Percentiles rank a stretch among this genome's conserved stretches.
These are phyloP conservation scores for Pleurozium schreberi DNA, from an alignment of 225 moss, liverwort and hornwort genomes.

Conservation along the genomic window DNA sequence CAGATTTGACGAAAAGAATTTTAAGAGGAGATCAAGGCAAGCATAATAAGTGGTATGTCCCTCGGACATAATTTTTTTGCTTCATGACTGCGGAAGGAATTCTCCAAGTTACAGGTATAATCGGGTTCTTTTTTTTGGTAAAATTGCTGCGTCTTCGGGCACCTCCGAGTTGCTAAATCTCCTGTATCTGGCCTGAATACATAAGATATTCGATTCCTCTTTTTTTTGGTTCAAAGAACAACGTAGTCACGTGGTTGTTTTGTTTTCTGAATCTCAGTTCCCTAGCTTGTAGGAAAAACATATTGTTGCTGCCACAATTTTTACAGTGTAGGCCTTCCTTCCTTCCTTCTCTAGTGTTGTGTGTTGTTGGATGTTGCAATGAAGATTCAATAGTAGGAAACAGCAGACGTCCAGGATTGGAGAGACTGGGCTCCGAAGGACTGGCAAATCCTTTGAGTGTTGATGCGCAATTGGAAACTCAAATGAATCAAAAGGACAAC, in stretches of 20 bases:
- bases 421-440: not conserved
- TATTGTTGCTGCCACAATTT: not conserved
- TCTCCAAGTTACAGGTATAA: not conserved
- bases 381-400: not conserved
- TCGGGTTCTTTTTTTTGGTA: not conserved
- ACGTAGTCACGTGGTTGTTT: not conserved
- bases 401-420: not conserved
- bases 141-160: not conserved
- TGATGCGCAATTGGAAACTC: not conserved
- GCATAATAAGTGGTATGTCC: not conserved
- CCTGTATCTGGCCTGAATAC: not conserved
- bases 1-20: too few species aligned
- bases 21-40: too few species aligned
- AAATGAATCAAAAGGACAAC: not conserved
- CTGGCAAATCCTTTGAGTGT: not conserved
- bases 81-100: not conserved
- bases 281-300: not conserved
- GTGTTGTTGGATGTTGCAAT: not conserved
- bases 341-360: not conserved
- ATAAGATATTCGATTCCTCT: too few species aligned
- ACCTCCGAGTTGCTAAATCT: not conserved
- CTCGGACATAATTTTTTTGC: not conserved
- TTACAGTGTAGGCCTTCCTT: not conserved
- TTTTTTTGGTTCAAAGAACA: not conserved
- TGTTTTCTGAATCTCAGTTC: not conserved